Conservation (phyloP, 768 basidiomycete genomes). For the Serendipita vermifera region DNA sequence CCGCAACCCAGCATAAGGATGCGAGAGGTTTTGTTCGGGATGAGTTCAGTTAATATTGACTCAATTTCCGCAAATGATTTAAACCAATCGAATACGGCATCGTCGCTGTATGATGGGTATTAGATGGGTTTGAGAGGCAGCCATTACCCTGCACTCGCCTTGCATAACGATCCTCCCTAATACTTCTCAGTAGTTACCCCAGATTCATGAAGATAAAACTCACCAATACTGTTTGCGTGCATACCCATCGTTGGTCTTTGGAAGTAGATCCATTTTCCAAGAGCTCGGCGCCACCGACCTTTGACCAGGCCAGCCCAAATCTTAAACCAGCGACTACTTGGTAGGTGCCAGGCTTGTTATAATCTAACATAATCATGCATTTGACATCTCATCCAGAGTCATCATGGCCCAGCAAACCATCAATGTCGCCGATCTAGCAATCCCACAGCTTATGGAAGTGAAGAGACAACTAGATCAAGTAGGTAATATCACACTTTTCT, state of each 20-base stretch:
- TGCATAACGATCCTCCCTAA: slow-evolving; percentile 17
- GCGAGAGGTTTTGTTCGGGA: slow-evolving; percentile 45
- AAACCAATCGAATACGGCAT: slow-evolving; percentile 74
- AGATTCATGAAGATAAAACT: not conserved
- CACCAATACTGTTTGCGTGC: slow-evolving; percentile 17
- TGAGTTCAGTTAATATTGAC: slow-evolving; percentile 41
- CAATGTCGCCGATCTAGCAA: slow-evolving; percentile 68
- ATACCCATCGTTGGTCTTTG: slow-evolving; percentile 16
- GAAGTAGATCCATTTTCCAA: slow-evolving; percentile 13
- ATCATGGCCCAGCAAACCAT: slow-evolving; percentile 39
- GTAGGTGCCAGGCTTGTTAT: not conserved
- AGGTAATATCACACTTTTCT: slow-evolving; percentile 15
- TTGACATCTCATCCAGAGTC: not conserved
- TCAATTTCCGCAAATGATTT: slow-evolving; percentile 68
- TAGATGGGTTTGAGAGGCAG: not conserved
- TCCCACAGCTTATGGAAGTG: slow-evolving; percentile 78
- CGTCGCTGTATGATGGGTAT: slow-evolving; percentile 33
- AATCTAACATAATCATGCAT: not conserved
- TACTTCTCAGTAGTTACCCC: not conserved
- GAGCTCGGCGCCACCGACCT: not conserved
- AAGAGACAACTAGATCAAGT: slow-evolving; percentile 89
- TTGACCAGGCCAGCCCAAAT: not conserved
- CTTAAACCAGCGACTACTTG: not conserved
- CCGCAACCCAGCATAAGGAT: slow-evolving; percentile 52
- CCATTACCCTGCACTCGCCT: not conserved